phyloP scores from a whole-genome alignment of 148 eudicot species.

The Rhododendron griersonianum region DNA sequence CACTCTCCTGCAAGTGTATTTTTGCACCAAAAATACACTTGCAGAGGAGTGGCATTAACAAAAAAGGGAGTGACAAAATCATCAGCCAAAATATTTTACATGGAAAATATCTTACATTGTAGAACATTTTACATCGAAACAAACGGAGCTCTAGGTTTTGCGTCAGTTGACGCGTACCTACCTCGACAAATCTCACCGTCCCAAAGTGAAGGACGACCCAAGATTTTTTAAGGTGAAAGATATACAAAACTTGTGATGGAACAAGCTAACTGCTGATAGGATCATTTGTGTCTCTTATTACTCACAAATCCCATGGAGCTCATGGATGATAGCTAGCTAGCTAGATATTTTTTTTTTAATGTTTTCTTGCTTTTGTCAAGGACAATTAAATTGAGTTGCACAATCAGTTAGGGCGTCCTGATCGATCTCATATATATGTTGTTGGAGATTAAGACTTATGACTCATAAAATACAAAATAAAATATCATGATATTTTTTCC shows the following conservation, averaged over 20 bases:
- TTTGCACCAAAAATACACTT: no score
- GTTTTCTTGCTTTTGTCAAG: neutral
- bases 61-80: no score
- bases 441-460: constrained; percentile 11
- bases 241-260: neutral
- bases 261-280: constrained; percentile 19
- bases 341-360: neutral
- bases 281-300: constrained; percentile 33
- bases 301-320: neutral
- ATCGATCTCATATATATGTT: neutral
- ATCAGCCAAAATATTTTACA: no score
- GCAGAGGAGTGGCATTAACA: no score
- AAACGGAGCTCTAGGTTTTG: no score
- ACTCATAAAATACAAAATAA: neutral
- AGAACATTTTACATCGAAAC: no score
- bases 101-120: no score
- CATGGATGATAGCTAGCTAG: neutral
- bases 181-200: neutral
- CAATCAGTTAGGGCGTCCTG: constrained; percentile 7
- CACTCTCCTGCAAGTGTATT: no score
- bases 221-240: no score
- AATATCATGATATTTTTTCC: constrained; percentile 1
- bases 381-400: constrained; percentile 17
- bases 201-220: neutral
- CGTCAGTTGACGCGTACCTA: neutral